These are phyloP conservation scores for Boeremia lycopersici DNA, from an alignment of 2,329 filamentous ascomycete genomes.

Conservation along the genomic window DNA sequence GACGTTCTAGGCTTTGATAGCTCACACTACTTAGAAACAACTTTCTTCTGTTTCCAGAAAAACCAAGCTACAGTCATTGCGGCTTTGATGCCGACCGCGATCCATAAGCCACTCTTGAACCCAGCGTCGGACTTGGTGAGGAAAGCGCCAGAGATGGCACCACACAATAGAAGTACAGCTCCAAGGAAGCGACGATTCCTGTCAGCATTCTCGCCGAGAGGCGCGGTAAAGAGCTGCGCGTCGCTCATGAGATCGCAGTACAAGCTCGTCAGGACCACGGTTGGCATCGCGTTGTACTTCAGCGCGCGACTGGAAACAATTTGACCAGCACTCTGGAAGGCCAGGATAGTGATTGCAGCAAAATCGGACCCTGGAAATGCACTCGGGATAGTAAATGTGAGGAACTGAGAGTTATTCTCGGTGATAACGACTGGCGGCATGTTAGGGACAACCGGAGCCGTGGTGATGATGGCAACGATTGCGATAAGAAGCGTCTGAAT, in stretches of 20 bases:
- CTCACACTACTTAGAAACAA: not conserved
- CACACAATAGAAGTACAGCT: conserved; percentile 55
- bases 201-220: conserved; percentile 54
- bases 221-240: conserved; percentile 52
- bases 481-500: conserved; percentile 59
- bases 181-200: conserved; percentile 56
- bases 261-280: conserved; percentile 61
- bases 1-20: not conserved
- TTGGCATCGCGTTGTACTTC: conserved; percentile 61
- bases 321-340: conserved; percentile 61
- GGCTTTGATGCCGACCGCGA: conserved; percentile 12
- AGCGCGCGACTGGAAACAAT: conserved; percentile 58
- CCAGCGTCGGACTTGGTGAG: conserved; percentile 47
- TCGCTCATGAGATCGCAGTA: conserved; percentile 62
- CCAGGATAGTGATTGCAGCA: conserved; percentile 51
- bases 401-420: conserved; percentile 47
- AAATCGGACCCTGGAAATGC: conserved; percentile 48
- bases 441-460: conserved; percentile 49
- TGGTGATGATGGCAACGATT: conserved; percentile 57
- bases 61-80: conserved; percentile 12
- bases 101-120: conserved; percentile 21
- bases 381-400: conserved; percentile 33
- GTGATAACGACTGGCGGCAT: conserved; percentile 41
- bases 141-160: conserved; percentile 58
- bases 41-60: conserved; percentile 14